Percentiles rank a stretch among this genome's conserved stretches.
These are phyloP conservation scores for Hymenoscyphus occultus DNA, from an alignment of 2,329 filamentous ascomycete species.

Conservation along the genomic window DNA sequence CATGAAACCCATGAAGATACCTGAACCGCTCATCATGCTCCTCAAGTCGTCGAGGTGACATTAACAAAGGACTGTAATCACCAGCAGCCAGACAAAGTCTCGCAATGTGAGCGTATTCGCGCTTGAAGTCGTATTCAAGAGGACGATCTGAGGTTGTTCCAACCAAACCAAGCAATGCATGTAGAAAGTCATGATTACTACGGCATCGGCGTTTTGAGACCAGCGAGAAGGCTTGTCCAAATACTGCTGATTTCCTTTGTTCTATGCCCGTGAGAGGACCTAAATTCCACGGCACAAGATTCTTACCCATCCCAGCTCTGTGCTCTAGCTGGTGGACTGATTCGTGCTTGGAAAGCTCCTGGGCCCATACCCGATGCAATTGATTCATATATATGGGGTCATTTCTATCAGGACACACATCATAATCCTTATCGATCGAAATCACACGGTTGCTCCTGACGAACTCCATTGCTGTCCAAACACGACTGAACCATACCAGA, in stretches of 20 bases:
- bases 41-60: background rate
- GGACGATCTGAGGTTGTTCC: background rate
- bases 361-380: background rate
- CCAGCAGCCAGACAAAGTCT: background rate
- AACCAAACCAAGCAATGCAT: background rate
- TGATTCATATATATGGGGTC: background rate
- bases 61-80: conserved; percentile 3
- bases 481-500: background rate
- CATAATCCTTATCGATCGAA: background rate
- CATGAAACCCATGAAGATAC: background rate
- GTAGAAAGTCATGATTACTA: background rate
- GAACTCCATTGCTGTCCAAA: conserved; percentile 6
- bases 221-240: background rate
- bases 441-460: background rate
- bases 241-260: background rate
- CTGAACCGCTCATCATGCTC: background rate
- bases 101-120: background rate
- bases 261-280: background rate
- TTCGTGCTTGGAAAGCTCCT: background rate
- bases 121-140: background rate
- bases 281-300: conserved; percentile 4
- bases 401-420: background rate
- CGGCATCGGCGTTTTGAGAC: conserved; percentile 8
- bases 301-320: background rate
- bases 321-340: background rate